phyloP scores from a whole-genome alignment of 495 filamentous ascomycete genomes.

The Aspergillus sparsus region DNA sequence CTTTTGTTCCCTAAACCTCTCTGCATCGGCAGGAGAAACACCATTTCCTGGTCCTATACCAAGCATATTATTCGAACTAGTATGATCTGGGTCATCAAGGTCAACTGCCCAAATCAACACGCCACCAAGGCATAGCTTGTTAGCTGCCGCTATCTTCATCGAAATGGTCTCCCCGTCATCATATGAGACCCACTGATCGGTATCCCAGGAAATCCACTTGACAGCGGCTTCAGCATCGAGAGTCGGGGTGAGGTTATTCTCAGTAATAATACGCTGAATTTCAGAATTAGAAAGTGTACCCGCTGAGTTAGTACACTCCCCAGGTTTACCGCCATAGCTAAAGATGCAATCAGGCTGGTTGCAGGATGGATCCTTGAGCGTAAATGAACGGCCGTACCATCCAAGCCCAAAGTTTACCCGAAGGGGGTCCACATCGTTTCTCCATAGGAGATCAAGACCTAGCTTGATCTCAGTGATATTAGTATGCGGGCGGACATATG shows the following conservation, averaged over 20 bases:
- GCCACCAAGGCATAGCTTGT: conserved; percentile 13
- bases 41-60: conserved; percentile 9
- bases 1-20: neutral
- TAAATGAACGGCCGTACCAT: conserved; percentile 9
- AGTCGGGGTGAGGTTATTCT: too few relatives aligned
- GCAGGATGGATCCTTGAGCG: conserved; percentile 4
- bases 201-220: conserved; percentile 7
- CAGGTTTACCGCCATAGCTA: neutral
- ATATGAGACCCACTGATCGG: conserved; percentile 13
- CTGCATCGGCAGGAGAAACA: conserved; percentile 6
- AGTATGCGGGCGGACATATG: conserved; percentile 11
- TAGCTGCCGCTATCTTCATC: conserved; percentile 7
- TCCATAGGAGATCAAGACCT: neutral
- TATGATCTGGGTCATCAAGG: conserved; percentile 1
- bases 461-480: conserved; percentile 13
- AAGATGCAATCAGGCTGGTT: conserved; percentile 1
- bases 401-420: neutral
- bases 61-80: neutral
- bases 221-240: neutral
- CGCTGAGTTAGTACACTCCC: neutral
- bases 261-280: too few relatives aligned
- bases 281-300: neutral
- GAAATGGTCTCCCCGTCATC: conserved; percentile 11
- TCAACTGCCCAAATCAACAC: conserved; percentile 12
- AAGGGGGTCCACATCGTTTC: neutral